Evolutionary conservation across 176 grass and related monocot genomes (phyloP).

Genomic region (Oropetium thomaeum): DNA sequence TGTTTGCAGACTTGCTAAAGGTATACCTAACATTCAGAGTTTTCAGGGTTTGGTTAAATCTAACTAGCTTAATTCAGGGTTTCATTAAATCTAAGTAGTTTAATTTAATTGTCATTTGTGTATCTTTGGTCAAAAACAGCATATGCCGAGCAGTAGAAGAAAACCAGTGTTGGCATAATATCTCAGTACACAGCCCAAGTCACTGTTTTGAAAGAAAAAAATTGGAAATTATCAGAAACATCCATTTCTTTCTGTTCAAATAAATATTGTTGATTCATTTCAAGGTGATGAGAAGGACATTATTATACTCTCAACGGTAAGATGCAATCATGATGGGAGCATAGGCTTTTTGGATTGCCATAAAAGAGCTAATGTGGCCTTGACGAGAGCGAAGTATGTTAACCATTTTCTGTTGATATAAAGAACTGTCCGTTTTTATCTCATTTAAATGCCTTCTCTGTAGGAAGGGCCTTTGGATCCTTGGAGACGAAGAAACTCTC

Average conservation of each 20-base stretch:
- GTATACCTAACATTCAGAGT: conserved; percentile 29
- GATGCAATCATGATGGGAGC: conserved; percentile 26
- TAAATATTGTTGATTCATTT: conserved; percentile 40
- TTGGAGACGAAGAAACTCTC: no score
- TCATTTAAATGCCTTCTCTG: no score
- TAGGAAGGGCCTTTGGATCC: no score
- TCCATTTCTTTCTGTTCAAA: conserved; percentile 26
- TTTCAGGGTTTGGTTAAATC: not conserved
- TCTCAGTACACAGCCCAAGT: conserved; percentile 51
- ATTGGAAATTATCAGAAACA: no score
- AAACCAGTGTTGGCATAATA: conserved; percentile 40
- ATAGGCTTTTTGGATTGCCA: conserved; percentile 34
- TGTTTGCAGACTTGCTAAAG: conserved; percentile 21
- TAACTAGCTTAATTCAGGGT: not conserved
- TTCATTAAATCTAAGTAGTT: not conserved
- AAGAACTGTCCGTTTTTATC: no score
- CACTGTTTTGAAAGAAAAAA: conserved; percentile 19
- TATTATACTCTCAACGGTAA: conserved; percentile 48
- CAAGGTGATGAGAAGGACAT: conserved; percentile 54
- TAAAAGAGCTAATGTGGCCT: conserved; percentile 46
- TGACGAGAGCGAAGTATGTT: conserved; percentile 46
- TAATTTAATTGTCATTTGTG: not conserved
- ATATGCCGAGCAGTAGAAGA: not conserved
- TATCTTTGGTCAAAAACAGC: conserved; percentile 5
- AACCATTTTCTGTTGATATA: not conserved